Base-by-base conservation (phyloP, 2,329 filamentous ascomycete species). In the Diplocarpon rosae region DNA sequence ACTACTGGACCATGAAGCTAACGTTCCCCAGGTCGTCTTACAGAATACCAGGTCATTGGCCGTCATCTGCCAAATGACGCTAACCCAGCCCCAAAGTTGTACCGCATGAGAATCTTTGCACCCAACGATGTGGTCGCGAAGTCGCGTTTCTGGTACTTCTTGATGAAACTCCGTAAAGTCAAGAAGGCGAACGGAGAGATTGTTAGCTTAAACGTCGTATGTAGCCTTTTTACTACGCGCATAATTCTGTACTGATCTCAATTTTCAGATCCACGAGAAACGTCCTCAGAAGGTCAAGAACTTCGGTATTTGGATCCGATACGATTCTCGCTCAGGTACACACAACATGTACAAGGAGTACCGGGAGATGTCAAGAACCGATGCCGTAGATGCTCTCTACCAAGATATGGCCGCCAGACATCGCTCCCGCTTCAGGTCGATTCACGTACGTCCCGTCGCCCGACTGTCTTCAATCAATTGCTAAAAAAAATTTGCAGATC, bases 311-410 rank as follows among this genome's bases (percentile, higher is more conserved):
- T 98, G 93, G 93, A 83, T 98, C 75, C 89, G 93, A 69, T 98
- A 98, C 78, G 90, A 98, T 76, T 98, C 93, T 54, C 90, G 92
- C 72, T 96, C 92, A 64, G 92, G 92, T 64, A 98, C 92, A 65
- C 92, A 98, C 88, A 98, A 98, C 85, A 98, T 98, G 92, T 98
- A 98, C 87, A 96, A 96, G 83, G 92, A 98, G 83, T 96, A 95
- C 85, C 86, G 92, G 69, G 92, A 96, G 80, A 85, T 96, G 80
- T 90, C 85, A 68, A 80, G 92, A 72, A 85, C 83, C 65, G 90
- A 92, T 61, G 92, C 92, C 59, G 90, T 96, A 65, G 85, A 96
- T 74, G 74, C 90, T 61, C 81, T 98, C 68, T 98, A 98, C 84
- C 85, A 92, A 73, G 92, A 98, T 77, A 96, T 98, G 92, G 88